phyloP scores from a whole-genome alignment of 306 rosid genomes.

The Begonia masoniana region DNA sequence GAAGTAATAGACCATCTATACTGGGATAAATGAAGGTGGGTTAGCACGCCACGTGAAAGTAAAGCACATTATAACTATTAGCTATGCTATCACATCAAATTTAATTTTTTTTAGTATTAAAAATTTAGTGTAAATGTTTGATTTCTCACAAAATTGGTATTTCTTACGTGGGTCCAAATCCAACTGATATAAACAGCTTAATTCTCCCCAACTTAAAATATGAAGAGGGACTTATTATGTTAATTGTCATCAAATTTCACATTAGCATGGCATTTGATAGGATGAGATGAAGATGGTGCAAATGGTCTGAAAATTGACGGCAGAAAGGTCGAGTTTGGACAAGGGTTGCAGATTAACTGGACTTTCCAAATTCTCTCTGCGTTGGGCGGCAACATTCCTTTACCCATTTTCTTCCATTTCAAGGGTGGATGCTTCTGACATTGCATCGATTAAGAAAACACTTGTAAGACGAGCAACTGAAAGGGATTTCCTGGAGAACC shows the following conservation, averaged over 20 bases:
- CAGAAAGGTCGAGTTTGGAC: too few relatives aligned
- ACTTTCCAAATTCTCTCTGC: constrained; percentile 35
- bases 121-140: constrained; percentile 20
- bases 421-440: constrained; percentile 25
- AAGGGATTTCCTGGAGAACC: constrained; percentile 12
- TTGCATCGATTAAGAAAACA: constrained; percentile 39
- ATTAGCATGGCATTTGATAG: constrained; percentile 11
- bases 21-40: constrained; percentile 23
- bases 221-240: constrained; percentile 41
- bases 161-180: constrained; percentile 55
- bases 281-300: constrained; percentile 19
- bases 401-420: constrained; percentile 27
- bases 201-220: constrained; percentile 35
- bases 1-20: constrained; percentile 61
- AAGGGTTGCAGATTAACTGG: too few relatives aligned
- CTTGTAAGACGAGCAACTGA: background rate
- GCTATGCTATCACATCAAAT: constrained; percentile 36
- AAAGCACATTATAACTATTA: constrained; percentile 36
- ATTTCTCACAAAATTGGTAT: constrained; percentile 40
- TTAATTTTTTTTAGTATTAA: background rate
- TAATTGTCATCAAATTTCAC: constrained; percentile 23
- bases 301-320: constrained; percentile 14
- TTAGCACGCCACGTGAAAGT: constrained; percentile 47
- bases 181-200: constrained; percentile 38
- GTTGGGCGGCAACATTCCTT: constrained; percentile 48